Evolutionary conservation across 495 filamentous ascomycete genomes (phyloP).

Genomic region (Cercophora samala): DNA sequence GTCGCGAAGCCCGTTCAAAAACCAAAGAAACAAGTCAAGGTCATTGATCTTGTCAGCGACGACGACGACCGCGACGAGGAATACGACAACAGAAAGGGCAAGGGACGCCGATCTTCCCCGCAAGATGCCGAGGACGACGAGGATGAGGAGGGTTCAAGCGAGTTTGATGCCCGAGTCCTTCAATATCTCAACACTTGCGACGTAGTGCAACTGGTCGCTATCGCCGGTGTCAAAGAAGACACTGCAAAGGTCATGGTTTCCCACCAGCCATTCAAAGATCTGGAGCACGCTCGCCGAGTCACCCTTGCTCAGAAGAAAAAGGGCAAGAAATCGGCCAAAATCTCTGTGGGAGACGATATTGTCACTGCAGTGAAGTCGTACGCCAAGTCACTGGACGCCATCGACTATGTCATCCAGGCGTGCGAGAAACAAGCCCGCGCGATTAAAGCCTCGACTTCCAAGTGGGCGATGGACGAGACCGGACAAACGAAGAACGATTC

Average conservation of each 20-base stretch:
- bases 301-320: slow-evolving; percentile 42
- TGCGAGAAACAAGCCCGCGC: slow-evolving; percentile 70
- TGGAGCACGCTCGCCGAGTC: slow-evolving; percentile 63
- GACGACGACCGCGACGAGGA: slow-evolving; percentile 26
- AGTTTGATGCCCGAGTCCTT: slow-evolving; percentile 52
- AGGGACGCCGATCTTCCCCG: slow-evolving; percentile 17
- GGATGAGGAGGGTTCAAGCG: background rate
- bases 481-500: slow-evolving; percentile 41
- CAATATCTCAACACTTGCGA: slow-evolving; percentile 81
- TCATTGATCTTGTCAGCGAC: slow-evolving; percentile 33
- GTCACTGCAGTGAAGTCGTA: slow-evolving; percentile 36
- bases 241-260: slow-evolving; percentile 62
- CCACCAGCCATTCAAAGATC: slow-evolving; percentile 62
- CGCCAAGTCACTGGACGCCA: slow-evolving; percentile 53
- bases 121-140: slow-evolving; percentile 13
- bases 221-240: slow-evolving; percentile 66
- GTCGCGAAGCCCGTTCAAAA: slow-evolving; percentile 6
- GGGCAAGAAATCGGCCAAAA: slow-evolving; percentile 33
- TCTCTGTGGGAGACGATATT: slow-evolving; percentile 40
- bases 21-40: slow-evolving; percentile 7
- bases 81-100: slow-evolving; percentile 17
- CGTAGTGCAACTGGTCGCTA: slow-evolving; percentile 67
- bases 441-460: slow-evolving; percentile 64
- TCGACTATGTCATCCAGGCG: slow-evolving; percentile 68
- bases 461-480: slow-evolving; percentile 74